Evolutionary conservation across 352 stramenopile species (phyloP).

Genomic region (Pythium brassicae): DNA sequence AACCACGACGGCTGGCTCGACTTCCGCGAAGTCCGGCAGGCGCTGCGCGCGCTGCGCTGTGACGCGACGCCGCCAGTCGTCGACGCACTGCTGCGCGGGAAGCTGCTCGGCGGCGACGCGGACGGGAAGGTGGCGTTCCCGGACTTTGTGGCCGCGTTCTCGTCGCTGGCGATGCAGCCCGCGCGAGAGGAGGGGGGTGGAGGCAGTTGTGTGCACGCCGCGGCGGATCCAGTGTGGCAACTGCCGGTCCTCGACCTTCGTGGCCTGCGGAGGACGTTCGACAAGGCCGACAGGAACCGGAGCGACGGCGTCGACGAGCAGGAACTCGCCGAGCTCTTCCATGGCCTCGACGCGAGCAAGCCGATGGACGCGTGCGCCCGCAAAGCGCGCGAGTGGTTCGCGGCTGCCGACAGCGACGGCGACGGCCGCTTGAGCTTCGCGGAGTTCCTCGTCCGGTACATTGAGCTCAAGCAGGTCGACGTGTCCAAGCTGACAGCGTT

Average conservation of each 20-base stretch:
- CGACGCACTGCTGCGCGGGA: conserved; percentile 26
- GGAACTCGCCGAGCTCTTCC: conserved; percentile 26
- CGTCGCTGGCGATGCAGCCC: conserved; percentile 41
- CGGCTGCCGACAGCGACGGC: conserved; percentile 22
- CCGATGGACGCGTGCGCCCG: conserved; percentile 13
- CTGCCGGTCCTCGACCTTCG: conserved; percentile 40
- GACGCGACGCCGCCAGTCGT: conserved; percentile 28
- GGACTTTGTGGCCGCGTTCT: conserved; percentile 54
- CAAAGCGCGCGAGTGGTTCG: conserved; percentile 37
- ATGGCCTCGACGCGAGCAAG: conserved; percentile 29
- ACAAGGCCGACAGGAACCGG: conserved; percentile 27
- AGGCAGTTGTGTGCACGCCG: not conserved
- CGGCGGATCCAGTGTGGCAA: not conserved
- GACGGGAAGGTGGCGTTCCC: conserved; percentile 40
- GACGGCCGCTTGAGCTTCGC: conserved; percentile 41
- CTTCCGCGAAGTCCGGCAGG: conserved; percentile 38
- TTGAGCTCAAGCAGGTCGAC: conserved; percentile 34
- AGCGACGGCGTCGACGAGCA: conserved; percentile 36
- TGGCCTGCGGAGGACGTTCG: conserved; percentile 36
- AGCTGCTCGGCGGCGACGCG: conserved; percentile 18
- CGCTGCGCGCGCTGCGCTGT: conserved; percentile 31
- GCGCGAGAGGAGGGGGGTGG: conserved; percentile 14
- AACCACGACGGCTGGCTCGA: conserved; percentile 61
- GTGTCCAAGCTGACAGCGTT: conserved; percentile 26
- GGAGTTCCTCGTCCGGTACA: conserved; percentile 64